Evolutionary conservation across 352 stramenopile species (phyloP).

Genomic region (Globisporangium abappressorium): DNA sequence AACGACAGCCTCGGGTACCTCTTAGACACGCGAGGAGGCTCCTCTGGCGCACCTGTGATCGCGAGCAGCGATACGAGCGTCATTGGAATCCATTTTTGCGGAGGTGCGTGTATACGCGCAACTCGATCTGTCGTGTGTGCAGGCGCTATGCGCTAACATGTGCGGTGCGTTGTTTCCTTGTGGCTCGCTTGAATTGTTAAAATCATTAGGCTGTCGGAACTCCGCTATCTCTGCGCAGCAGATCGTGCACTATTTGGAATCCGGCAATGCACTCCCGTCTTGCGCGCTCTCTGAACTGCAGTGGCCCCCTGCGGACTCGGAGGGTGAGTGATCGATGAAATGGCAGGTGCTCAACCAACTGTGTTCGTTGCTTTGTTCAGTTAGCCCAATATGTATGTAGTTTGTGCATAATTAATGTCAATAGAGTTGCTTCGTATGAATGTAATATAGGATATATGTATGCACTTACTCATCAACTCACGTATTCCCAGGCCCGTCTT

Average conservation of each 20-base stretch:
- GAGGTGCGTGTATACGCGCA: constrained; percentile 14
- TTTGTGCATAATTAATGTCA: neutral
- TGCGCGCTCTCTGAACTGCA: constrained; percentile 20
- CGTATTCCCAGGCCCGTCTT: neutral
- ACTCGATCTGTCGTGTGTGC: neutral
- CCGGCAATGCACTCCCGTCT: constrained; percentile 16
- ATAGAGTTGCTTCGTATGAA: neutral
- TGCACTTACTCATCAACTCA: neutral
- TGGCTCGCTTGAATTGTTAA: neutral
- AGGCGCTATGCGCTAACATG: too few relatives aligned
- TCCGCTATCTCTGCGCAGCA: constrained; percentile 31
- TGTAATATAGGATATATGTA: neutral
- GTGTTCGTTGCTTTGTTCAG: neutral
- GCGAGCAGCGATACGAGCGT: constrained; percentile 33
- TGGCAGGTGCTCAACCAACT: too few relatives aligned
- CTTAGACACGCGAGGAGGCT: constrained; percentile 44
- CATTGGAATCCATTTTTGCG: constrained; percentile 54
- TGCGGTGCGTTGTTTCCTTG: neutral
- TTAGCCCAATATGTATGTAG: neutral
- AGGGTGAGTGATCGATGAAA: neutral
- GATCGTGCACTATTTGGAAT: constrained; percentile 31
- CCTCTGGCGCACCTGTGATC: constrained; percentile 50
- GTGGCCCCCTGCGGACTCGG: neutral
- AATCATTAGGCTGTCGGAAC: constrained; percentile 28
- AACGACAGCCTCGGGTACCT: constrained; percentile 40